Conservation (phyloP, 2,329 filamentous ascomycete species). For the Colletotrichum neosansevieriae region DNA sequence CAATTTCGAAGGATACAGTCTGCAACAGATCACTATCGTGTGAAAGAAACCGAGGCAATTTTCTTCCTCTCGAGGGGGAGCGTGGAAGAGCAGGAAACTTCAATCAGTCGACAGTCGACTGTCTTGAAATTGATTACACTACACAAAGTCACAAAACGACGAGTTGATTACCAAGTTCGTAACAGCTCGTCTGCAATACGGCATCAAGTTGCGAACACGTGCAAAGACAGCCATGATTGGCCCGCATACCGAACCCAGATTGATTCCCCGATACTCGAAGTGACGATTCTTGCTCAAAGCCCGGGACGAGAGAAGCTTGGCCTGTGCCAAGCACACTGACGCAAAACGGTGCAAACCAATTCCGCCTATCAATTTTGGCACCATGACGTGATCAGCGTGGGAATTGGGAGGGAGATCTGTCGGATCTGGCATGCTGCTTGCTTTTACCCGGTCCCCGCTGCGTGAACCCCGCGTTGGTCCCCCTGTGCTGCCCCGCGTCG, state of each 20-base stretch:
- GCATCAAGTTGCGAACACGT: not conserved
- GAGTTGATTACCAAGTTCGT: slow-evolving; percentile 13
- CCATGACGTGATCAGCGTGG: slow-evolving; percentile 15
- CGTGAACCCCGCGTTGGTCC: slow-evolving; percentile 21
- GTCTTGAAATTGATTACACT: not conserved
- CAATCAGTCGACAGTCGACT: no score
- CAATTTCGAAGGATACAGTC: not conserved
- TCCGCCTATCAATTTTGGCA: slow-evolving; percentile 29
- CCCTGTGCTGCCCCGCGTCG: slow-evolving; percentile 10
- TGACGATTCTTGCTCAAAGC: slow-evolving; percentile 12
- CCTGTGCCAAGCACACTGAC: slow-evolving; percentile 7
- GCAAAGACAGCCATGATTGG: not conserved
- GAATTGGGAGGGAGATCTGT: slow-evolving; percentile 4
- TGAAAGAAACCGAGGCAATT: not conserved
- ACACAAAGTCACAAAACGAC: not conserved
- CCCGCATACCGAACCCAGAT: not conserved
- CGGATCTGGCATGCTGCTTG: slow-evolving; percentile 13
- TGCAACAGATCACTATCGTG: not conserved
- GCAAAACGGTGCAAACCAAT: slow-evolving; percentile 22
- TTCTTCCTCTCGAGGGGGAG: no score
- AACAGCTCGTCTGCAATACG: not conserved
- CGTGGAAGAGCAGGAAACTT: no score
- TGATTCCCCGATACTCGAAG: not conserved
- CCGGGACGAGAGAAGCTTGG: slow-evolving; percentile 23
- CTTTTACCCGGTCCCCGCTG: slow-evolving; percentile 29